Evolutionary conservation across 2,329 filamentous ascomycete species (phyloP).

Genomic region (Phoma sp.): DNA sequence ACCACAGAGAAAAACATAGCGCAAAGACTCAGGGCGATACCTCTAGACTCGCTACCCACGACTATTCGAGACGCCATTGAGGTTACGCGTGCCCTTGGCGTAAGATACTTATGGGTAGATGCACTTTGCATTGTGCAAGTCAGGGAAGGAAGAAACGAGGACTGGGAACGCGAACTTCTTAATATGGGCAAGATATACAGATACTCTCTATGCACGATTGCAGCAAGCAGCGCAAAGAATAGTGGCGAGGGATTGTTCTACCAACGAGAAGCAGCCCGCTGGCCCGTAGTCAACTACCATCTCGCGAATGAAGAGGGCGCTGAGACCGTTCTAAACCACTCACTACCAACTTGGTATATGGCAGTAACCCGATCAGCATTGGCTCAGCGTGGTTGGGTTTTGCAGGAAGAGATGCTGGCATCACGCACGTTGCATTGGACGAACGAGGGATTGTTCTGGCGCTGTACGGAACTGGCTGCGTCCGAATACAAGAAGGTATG

Average conservation of each 20-base stretch:
- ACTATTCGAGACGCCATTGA: not conserved
- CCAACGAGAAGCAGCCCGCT: not conserved
- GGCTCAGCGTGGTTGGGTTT: not conserved
- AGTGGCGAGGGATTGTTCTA: not conserved
- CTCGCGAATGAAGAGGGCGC: not conserved
- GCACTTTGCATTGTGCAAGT: conserved; percentile 7
- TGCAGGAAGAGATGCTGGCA: not conserved
- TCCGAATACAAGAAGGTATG: not conserved
- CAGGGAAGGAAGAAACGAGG: not conserved
- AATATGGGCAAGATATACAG: not conserved
- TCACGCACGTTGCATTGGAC: not conserved
- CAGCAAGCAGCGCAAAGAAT: not conserved
- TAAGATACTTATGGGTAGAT: conserved; percentile 2
- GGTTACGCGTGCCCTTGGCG: not conserved
- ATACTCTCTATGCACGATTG: not conserved
- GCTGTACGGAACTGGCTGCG: not conserved
- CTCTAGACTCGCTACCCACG: not conserved
- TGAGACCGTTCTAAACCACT: too few relatives aligned
- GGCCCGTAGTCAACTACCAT: not conserved
- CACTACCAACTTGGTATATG: not conserved
- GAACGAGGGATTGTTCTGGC: not conserved
- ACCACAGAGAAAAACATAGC: not conserved
- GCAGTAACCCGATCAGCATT: not conserved
- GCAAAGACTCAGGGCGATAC: not conserved
- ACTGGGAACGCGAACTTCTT: not conserved